These are phyloP conservation scores for Gamarada debralockiae DNA, from an alignment of 495 filamentous ascomycete genomes.

Conservation along the genomic window DNA sequence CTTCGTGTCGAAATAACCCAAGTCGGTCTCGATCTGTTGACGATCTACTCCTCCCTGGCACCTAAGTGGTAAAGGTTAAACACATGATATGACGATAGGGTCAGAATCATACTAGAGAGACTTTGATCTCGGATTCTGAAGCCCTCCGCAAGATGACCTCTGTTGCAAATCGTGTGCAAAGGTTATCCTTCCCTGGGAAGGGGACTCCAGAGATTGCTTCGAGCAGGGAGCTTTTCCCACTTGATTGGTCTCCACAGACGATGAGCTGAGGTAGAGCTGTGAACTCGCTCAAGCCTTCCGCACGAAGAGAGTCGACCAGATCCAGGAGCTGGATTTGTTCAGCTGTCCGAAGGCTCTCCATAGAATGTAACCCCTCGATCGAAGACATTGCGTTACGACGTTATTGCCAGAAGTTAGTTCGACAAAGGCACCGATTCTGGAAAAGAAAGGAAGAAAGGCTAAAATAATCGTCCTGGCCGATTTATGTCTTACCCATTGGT, in stretches of 20 bases:
- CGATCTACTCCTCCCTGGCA: constrained; percentile 2
- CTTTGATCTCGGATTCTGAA: constrained; percentile 7
- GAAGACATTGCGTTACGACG: no score
- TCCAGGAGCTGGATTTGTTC: constrained; percentile 39
- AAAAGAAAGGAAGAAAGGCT: no score
- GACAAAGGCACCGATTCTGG: no score
- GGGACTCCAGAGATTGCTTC: constrained; percentile 62
- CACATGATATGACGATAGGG: no score
- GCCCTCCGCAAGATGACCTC: constrained; percentile 49
- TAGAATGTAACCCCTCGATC: no score
- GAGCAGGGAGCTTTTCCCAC: constrained; percentile 62
- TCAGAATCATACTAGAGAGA: no score
- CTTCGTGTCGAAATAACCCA: constrained; percentile 10
- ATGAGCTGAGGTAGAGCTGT: constrained; percentile 60
- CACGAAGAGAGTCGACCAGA: constrained; percentile 52
- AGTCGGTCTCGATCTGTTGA: constrained; percentile 3
- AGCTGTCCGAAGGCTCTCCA: constrained; percentile 7
- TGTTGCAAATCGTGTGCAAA: constrained; percentile 56
- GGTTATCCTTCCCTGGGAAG: constrained; percentile 48
- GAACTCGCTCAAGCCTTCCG: constrained; percentile 52
- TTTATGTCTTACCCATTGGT: no score
- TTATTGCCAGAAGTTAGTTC: no score
- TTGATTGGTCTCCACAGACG: constrained; percentile 60
- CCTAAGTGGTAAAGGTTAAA: no score
- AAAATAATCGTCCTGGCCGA: no score